Percentiles rank a stretch among this genome's conserved stretches.
Conservation (phyloP, 1,139 yeast species). For the Suhomyces anneliseae region DNA sequence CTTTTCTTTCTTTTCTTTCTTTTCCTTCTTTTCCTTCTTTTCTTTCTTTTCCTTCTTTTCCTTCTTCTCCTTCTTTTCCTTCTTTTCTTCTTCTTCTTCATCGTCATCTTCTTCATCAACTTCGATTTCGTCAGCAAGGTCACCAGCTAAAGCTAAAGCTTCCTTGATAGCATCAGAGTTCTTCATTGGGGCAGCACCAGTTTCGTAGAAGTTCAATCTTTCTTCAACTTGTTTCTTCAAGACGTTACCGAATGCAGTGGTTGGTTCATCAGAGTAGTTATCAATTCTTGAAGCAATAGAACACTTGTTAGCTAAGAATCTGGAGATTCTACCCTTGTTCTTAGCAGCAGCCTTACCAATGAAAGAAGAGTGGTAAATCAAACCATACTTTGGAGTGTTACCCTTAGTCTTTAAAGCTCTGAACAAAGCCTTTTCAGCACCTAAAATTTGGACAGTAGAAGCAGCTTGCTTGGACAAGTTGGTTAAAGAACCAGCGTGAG, state of each 20-base stretch:
- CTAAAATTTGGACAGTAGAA: conserved; percentile 96
- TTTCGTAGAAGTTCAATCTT: conserved; percentile 91
- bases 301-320: conserved; percentile 98
- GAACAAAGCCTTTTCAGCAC: conserved; percentile 99
- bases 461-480: conserved; percentile 98
- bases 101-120: conserved; percentile 32
- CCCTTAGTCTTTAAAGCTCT: conserved; percentile 98
- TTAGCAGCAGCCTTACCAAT: conserved; percentile 97
- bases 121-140: conserved; percentile 28
- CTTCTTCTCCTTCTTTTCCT: conserved; percentile 47
- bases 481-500: conserved; percentile 94
- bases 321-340: conserved; percentile 98
- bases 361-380: conserved; percentile 93
- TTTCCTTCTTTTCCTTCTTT: conserved; percentile 52
- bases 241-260: conserved; percentile 83
- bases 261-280: conserved; percentile 86
- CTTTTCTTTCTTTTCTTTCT: conserved; percentile 56
- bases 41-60: conserved; percentile 57
- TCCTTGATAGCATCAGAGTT: conserved; percentile 91
- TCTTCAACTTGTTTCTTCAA: conserved; percentile 97
- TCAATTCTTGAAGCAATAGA: conserved; percentile 98
- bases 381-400: conserved; percentile 98
- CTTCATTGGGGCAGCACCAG: conserved; percentile 96
- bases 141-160: conserved; percentile 72
- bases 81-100: conserved; percentile 31